Conservation (phyloP, 805 yeast species). For the Barnettozyma sp. region DNA sequence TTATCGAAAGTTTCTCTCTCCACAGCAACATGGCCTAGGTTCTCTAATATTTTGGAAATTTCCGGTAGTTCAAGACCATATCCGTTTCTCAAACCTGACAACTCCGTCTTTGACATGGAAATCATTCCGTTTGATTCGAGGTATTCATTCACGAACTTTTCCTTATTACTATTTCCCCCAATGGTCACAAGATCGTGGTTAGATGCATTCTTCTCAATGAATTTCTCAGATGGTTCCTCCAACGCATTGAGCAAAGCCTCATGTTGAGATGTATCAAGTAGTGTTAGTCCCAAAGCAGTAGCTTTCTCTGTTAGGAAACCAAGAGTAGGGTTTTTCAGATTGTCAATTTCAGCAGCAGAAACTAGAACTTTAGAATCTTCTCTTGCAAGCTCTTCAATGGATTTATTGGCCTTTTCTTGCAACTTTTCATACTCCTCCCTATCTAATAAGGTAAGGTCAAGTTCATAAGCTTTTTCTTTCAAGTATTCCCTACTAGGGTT, state of each 20-base stretch:
- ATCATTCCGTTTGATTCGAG: constrained; percentile 11
- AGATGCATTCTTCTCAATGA: constrained; percentile 1
- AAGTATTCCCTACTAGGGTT: constrained; percentile 12
- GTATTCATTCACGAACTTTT: constrained; percentile 4
- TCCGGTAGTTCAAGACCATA: constrained; percentile 9
- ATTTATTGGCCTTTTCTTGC: constrained; percentile 16
- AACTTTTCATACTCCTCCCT: constrained; percentile 11
- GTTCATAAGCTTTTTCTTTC: constrained; percentile 10
- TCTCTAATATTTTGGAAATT: neutral
- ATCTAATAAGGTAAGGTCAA: constrained; percentile 13
- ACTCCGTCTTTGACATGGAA: constrained; percentile 8
- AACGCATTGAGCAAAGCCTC: constrained; percentile 8
- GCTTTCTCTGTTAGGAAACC: neutral
- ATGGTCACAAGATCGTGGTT: constrained; percentile 9
- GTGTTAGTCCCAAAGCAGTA: neutral
- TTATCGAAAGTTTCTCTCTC: constrained; percentile 9
- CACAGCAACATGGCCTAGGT: constrained; percentile 13
- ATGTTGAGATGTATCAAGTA: neutral
- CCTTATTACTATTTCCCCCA: constrained; percentile 7
- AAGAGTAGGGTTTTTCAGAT: constrained; percentile 5
- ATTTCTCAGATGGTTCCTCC: constrained; percentile 4
- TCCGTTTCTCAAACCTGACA: constrained; percentile 9
- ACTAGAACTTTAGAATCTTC: constrained; percentile 21
- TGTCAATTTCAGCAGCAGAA: constrained; percentile 10
- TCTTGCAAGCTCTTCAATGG: constrained; percentile 21